A percentile compares a stretch with the other conserved stretches of the same genome.
Conservation (phyloP, 1,284 basidiomycete genomes). For the Clitocybe nebularis region DNA sequence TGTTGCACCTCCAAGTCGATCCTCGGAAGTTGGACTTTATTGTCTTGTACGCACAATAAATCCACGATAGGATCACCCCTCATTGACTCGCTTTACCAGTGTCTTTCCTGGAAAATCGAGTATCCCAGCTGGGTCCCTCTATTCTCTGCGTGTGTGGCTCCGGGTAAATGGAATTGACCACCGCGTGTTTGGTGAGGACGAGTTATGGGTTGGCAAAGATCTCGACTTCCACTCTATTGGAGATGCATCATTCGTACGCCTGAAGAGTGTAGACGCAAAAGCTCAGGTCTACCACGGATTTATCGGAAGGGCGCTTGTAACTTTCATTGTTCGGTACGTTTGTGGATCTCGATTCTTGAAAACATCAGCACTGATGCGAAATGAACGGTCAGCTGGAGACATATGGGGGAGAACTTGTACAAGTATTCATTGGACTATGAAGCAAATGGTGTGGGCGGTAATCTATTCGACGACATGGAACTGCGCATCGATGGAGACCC, state of each 20-base stretch:
- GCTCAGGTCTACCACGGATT: slow-evolving; percentile 46
- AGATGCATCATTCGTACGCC: slow-evolving; percentile 49
- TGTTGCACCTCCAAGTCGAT: slow-evolving; percentile 43
- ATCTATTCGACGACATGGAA: slow-evolving; percentile 46
- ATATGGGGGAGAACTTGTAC: slow-evolving; percentile 37
- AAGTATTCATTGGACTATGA: slow-evolving; percentile 56
- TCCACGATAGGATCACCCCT: neutral
- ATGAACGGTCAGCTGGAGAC: slow-evolving; percentile 51
- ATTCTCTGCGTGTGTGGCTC: slow-evolving; percentile 57
- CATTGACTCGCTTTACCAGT: slow-evolving; percentile 28
- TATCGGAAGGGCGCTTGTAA: slow-evolving; percentile 49
- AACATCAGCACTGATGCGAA: too few species aligned
- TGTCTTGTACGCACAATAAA: slow-evolving; percentile 44
- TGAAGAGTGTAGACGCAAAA: slow-evolving; percentile 36
- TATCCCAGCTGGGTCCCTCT: slow-evolving; percentile 44
- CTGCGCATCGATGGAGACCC: slow-evolving; percentile 50
- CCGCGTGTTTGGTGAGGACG: slow-evolving; percentile 54
- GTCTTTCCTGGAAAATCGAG: slow-evolving; percentile 52
- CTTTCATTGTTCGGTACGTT: slow-evolving; percentile 45
- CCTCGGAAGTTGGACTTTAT: slow-evolving; percentile 49
- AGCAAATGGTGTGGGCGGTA: slow-evolving; percentile 49
- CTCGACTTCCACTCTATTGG: slow-evolving; percentile 52
- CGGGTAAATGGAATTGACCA: slow-evolving; percentile 49
- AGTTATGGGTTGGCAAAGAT: slow-evolving; percentile 57
- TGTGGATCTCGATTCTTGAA: too few species aligned